phyloP scores from a whole-genome alignment of 257 asterid genomes.

The Cinchona pubescens region DNA sequence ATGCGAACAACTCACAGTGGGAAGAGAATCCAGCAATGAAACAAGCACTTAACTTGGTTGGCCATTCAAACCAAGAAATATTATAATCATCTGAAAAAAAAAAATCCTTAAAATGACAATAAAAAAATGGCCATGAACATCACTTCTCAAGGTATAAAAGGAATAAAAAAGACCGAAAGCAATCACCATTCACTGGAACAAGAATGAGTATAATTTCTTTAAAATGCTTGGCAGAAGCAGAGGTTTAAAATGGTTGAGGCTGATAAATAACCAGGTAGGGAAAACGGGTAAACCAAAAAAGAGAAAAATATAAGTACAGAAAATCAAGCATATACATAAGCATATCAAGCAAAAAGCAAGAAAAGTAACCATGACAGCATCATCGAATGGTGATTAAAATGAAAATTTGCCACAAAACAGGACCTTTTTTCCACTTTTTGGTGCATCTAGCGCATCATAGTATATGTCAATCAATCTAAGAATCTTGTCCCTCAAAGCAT shows the following conservation, averaged over 20 bases:
- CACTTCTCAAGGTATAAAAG: neutral
- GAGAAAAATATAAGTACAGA: neutral
- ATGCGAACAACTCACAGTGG: no score
- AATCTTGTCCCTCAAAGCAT: constrained; percentile 35
- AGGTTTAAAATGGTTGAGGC: neutral
- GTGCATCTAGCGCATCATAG: constrained; percentile 88
- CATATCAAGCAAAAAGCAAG: neutral
- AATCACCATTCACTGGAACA: neutral
- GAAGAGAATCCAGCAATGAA: no score
- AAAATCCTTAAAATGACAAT: neutral
- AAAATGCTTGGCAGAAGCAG: neutral
- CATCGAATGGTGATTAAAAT: neutral
- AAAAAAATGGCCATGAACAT: neutral
- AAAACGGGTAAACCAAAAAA: neutral
- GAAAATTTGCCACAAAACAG: neutral
- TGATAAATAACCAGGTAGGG: neutral
- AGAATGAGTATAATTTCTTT: neutral
- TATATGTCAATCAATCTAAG: constrained; percentile 54
- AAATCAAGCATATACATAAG: neutral
- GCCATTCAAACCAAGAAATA: no score
- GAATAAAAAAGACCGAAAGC: neutral
- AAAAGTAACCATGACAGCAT: neutral
- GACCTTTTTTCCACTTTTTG: constrained; percentile 85
- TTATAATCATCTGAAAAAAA: neutral
- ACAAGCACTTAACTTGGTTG: no score